Base-by-base conservation (phyloP, 2,329 filamentous ascomycete genomes). In the Penicillium brasilianum region DNA sequence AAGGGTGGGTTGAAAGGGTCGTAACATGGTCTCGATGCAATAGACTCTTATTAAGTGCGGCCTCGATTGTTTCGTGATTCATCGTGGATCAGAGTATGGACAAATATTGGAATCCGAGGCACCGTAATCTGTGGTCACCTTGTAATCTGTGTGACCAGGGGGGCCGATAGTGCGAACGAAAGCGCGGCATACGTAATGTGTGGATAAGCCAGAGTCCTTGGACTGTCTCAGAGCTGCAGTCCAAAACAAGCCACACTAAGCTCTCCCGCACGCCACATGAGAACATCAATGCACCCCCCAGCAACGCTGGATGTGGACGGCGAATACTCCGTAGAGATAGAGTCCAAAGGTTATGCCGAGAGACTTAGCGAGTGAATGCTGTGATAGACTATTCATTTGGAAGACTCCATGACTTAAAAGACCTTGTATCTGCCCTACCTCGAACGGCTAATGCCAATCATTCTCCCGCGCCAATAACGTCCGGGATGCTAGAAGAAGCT, bases 111-210 rank as follows among this genome's bases (percentile, higher is more conserved):
- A n/a, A n/a, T 8, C 13, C 22, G 25, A 48, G 28, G 30, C 4
- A 22, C 43, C 43, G 13, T 1, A 48, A n/a, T 5, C 22, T 16
- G 14, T 48, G 22, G 25, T 48, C 44, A 48, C 44, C 44, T 48
- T 48, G 43, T 48, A 37, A 28, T 37, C 32, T 60, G 58, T 57
- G 54, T 53, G 48, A 60, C 54, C 4, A 52, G 32, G 25, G 36
- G 32, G 25, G 51, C 32, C 8, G 51, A 50, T 55, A 44, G 25
- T 18, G 58, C 39, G 13, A 50, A 43, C 49, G 30, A 53, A 28
- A 60, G 46, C 48, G 22, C 41, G 34, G 44, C 54, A 60, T 63
- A 63, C 60, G 60, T 63, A 63, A 63, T 63, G 28, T 55, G 60
- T 60, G 57, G 57, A 63, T 58, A 48, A 46, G 13, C 37, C 22